Evolutionary conservation across 2,329 filamentous ascomycete genomes (phyloP).

Genomic region (Dothistroma pini): DNA sequence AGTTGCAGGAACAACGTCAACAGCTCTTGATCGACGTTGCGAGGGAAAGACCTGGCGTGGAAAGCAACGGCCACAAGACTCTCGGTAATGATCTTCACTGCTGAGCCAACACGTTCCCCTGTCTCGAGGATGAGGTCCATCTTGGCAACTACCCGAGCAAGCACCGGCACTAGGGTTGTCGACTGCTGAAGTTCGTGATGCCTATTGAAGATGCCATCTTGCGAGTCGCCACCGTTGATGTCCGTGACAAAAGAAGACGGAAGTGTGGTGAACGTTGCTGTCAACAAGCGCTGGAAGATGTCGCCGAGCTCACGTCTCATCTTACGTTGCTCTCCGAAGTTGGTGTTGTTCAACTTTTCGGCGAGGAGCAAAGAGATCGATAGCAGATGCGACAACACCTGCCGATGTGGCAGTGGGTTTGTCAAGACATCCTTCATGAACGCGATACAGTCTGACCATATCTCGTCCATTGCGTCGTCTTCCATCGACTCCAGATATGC

Average conservation of each 20-base stretch:
- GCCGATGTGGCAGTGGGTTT: conserved; percentile 92
- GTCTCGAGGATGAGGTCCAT: conserved; percentile 81
- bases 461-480: conserved; percentile 97
- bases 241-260: conserved; percentile 24
- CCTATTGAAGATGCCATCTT: conserved; percentile 34
- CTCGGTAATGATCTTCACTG: conserved; percentile 74
- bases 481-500: conserved; percentile 87
- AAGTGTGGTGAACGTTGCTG: conserved; percentile 80
- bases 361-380: conserved; percentile 88
- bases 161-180: conserved; percentile 69
- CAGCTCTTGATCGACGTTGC: conserved; percentile 70
- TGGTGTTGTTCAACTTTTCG: conserved; percentile 96
- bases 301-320: conserved; percentile 94
- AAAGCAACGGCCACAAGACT: conserved; percentile 79
- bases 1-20: conserved; percentile 73
- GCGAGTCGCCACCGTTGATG: conserved; percentile 6
- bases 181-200: conserved; percentile 52
- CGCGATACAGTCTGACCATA: conserved; percentile 90
- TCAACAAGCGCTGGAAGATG: conserved; percentile 79
- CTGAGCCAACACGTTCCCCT: conserved; percentile 74
- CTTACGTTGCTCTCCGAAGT: conserved; percentile 88
- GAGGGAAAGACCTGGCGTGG: conserved; percentile 80
- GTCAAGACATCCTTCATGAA: conserved; percentile 86
- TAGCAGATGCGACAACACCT: conserved; percentile 78
- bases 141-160: conserved; percentile 74